phyloP scores from a whole-genome alignment of 352 stramenopile species.

The Globisporangium paddicum region DNA sequence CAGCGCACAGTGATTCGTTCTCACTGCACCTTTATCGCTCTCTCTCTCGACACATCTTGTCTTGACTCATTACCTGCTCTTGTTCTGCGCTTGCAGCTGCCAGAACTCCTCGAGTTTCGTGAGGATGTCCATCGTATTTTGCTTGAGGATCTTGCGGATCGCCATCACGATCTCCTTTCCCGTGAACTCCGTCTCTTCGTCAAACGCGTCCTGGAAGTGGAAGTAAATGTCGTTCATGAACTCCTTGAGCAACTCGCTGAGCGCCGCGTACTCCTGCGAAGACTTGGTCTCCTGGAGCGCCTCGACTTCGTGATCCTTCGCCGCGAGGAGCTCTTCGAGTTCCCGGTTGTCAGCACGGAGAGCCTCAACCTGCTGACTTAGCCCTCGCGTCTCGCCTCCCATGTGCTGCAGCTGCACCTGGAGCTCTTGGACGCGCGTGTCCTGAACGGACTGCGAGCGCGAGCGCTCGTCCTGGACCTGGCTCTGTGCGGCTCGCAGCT shows the following conservation, averaged over 20 bases:
- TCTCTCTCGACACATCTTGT: neutral
- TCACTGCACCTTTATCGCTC: neutral
- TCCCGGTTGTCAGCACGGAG: slow-evolving; percentile 35
- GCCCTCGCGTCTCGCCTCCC: slow-evolving; percentile 23
- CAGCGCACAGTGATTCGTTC: neutral
- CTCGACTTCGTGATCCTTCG: slow-evolving; percentile 46
- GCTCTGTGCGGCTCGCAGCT: slow-evolving; percentile 42
- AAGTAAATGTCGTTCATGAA: slow-evolving; percentile 90
- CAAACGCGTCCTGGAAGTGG: slow-evolving; percentile 80
- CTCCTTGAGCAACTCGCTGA: slow-evolving; percentile 75
- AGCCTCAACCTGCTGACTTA: slow-evolving; percentile 46
- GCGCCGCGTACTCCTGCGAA: slow-evolving; percentile 46
- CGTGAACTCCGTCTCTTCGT: slow-evolving; percentile 80
- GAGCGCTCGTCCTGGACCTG: slow-evolving; percentile 62
- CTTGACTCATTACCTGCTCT: neutral
- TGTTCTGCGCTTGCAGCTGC: slow-evolving; percentile 36
- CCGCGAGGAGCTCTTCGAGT: slow-evolving; percentile 40
- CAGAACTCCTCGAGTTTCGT: slow-evolving; percentile 71
- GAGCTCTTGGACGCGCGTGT: slow-evolving; percentile 44
- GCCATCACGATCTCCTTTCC: slow-evolving; percentile 81
- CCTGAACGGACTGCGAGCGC: slow-evolving; percentile 37
- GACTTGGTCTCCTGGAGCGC: slow-evolving; percentile 39
- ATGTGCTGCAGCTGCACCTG: slow-evolving; percentile 45
- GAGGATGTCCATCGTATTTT: slow-evolving; percentile 79
- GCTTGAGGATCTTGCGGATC: slow-evolving; percentile 80